Base-by-base conservation (phyloP, 768 basidiomycete species). In the Leccinum imitatum region DNA sequence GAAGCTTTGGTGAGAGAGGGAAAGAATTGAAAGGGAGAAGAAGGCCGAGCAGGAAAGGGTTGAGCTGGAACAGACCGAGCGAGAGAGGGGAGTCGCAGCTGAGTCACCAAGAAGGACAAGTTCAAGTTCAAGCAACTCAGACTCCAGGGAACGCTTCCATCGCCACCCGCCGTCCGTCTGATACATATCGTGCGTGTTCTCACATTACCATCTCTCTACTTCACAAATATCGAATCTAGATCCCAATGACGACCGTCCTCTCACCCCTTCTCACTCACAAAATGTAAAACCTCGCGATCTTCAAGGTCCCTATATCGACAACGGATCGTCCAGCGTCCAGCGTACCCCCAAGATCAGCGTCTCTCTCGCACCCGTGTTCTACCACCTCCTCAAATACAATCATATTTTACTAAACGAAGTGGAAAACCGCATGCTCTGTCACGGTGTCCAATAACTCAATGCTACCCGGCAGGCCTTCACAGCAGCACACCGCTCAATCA, bases 51-150 rank as follows among this genome's bases (percentile, higher is more conserved):
- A 25, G 25, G 25, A 25, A 25, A 25, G 25, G 25, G 25, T 25
- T 25, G 25, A 25, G 25, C 25, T 25, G 25, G 25, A 25, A 25
- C 25, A 25, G 25, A 25, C 25, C 25, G 25, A 25, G 25, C 25
- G 25, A 25, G 25, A 25, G 25, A 25, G 25, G 25, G 25, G 25
- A 25, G 25, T 25, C 25, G 25, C 25, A 25, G 25, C 25, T 25
- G 25, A 25, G 25, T 25, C 25, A 31, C 59, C 23, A 74, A 64
- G 63, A 76, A 67, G 58, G 72, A 70, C 14, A 73, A 56, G 62
- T 67, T 63, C 53, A 47, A 60, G 46, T 37, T 57, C 13, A 72
- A 23, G 46, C 37, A 57, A 17, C 44, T 61, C 9, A 61, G 65
- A 33, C 63, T 66, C 70, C 39, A 46, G 27, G 57, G 73, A 67